Base-by-base conservation (phyloP, 768 basidiomycete genomes). In the Tricholoma sp. region DNA sequence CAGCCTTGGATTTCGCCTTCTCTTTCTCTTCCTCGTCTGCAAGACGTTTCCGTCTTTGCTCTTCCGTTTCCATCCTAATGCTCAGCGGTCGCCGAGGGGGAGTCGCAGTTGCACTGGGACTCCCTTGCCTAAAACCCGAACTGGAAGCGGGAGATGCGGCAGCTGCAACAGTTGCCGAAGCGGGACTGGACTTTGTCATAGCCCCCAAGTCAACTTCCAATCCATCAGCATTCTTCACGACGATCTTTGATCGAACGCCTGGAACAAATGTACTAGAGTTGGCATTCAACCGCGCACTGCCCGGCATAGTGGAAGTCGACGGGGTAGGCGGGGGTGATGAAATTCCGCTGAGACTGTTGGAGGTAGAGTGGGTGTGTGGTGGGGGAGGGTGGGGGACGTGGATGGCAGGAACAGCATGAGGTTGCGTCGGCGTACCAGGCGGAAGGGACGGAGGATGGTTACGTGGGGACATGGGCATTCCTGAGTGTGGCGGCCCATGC, bases 301-400 rank as follows among this genome's bases (percentile, higher is more conserved):
- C 46, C 14, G 46, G 22, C 22, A 47, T 27, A 6, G 46, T 16
- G 7, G 78, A 67, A 2, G 84, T 74, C 1, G 83, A 80, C 1
- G 86, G 89, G 5, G 89, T 88, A 2, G 86, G 80, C 21, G 84
- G 84, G 2, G 88, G 84, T 4, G 86, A 86, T 0, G 86, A 80
- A 10, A 86, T 72, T 18, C 75, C 69, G 43, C 69, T 70, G 22
- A 81, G 74, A 58, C 73, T 79, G 53, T 73, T 76, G 7, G 86
- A 75, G 22, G 74, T 71, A 31, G 76, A 71, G 47, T 74, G 76
- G 51, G 75, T 66, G 59, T 76, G 70, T 37, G 79, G 72, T 0
- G 80, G 81, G 29, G 83, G 79, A 14, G 79, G 74, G 61, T 77
- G 80, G 16, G 76, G 72, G 11, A 76, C 72, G 63, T 82, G 80